These are phyloP conservation scores for Catunica adiposa DNA, from an alignment of 2,329 filamentous ascomycete species.

Conservation along the genomic window DNA sequence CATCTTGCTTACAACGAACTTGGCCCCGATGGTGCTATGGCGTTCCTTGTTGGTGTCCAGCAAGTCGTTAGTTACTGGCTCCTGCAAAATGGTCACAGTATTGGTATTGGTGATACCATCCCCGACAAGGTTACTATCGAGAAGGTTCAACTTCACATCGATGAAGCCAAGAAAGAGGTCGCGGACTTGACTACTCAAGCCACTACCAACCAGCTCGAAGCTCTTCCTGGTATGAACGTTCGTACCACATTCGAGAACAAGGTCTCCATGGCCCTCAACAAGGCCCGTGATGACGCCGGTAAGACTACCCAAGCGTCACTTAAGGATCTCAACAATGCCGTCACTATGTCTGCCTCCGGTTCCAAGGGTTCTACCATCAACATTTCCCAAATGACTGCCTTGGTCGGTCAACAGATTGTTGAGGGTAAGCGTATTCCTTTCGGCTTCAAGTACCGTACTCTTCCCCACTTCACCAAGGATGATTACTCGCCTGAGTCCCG, in stretches of 20 bases:
- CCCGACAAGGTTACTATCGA: constrained; percentile 73
- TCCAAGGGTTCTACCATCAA: constrained; percentile 99
- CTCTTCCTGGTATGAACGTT: constrained; percentile 95
- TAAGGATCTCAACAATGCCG: constrained; percentile 91
- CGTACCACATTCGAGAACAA: constrained; percentile 97
- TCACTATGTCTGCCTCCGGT: constrained; percentile 88
- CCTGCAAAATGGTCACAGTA: constrained; percentile 88
- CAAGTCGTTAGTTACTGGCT: constrained; percentile 96
- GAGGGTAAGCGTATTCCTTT: constrained; percentile 98
- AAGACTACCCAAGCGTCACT: constrained; percentile 79
- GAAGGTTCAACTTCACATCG: constrained; percentile 68
- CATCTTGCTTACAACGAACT: constrained; percentile 95
- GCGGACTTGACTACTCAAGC: constrained; percentile 58
- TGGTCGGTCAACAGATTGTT: constrained; percentile 95
- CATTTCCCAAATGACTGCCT: constrained; percentile 97
- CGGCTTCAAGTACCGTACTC: constrained; percentile 92
- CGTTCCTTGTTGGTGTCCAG: constrained; percentile 91
- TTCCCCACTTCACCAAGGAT: constrained; percentile 97
- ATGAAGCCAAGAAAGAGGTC: constrained; percentile 67
- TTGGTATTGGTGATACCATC: constrained; percentile 96
- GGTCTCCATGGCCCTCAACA: constrained; percentile 85
- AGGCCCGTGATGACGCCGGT: constrained; percentile 91
- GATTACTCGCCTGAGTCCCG: constrained; percentile 95
- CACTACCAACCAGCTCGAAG: constrained; percentile 73
- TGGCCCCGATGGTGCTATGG: constrained; percentile 69